Percentiles rank a stretch among this genome's conserved stretches.
Conservation (phyloP, 139 green algal species). For the Haematococcus lacustris region DNA sequence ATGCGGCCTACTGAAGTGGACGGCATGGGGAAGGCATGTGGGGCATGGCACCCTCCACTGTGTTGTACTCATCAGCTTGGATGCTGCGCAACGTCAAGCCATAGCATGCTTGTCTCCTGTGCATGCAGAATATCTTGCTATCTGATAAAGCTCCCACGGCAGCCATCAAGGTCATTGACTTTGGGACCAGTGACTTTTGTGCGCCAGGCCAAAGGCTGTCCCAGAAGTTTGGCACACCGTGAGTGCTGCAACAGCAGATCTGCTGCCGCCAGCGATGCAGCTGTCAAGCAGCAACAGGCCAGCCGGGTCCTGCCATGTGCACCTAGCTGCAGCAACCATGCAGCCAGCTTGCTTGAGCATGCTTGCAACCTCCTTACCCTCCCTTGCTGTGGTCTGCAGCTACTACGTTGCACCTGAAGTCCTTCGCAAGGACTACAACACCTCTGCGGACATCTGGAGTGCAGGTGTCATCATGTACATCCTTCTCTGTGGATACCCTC, state of each 20-base stretch:
- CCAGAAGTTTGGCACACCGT: conserved; percentile 57
- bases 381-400: too few relatives aligned
- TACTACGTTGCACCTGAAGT: conserved; percentile 58
- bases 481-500: conserved; percentile 65
- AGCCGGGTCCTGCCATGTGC: too few relatives aligned
- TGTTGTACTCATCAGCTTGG: too few relatives aligned
- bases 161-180: conserved; percentile 82
- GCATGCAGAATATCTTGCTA: conserved; percentile 82
- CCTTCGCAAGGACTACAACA: conserved; percentile 34
- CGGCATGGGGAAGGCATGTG: too few relatives aligned
- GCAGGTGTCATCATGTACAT: conserved; percentile 76
- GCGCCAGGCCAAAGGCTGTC: conserved; percentile 61
- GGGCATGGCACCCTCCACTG: too few relatives aligned
- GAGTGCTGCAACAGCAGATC: conserved; percentile 8
- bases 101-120: not conserved
- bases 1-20: too few relatives aligned
- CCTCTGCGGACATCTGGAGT: conserved; percentile 66
- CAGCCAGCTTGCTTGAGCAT: too few relatives aligned
- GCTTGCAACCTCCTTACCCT: too few relatives aligned
- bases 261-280: too few relatives aligned
- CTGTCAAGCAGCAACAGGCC: too few relatives aligned
- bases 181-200: conserved; percentile 85
- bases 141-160: conserved; percentile 46
- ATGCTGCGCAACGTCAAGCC: too few relatives aligned
- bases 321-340: too few relatives aligned